phyloP scores from a whole-genome alignment of 345 rosid genomes.

The Mercurialis annua region DNA sequence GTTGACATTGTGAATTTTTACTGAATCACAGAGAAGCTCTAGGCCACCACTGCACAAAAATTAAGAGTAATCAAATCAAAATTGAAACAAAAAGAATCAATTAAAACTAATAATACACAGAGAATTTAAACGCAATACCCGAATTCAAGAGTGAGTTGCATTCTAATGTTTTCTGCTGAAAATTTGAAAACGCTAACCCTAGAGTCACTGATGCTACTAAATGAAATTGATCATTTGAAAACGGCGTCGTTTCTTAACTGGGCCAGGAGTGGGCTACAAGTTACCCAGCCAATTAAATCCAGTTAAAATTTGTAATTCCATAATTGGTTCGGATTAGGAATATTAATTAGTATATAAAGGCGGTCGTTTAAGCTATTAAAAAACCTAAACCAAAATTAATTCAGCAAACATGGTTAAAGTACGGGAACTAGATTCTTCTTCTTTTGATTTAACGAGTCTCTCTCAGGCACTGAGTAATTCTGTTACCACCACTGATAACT shows the following conservation, averaged over 20 bases:
- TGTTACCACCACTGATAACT: too few relatives aligned
- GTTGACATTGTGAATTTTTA: slow-evolving; percentile 63
- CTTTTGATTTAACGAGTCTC: too few relatives aligned
- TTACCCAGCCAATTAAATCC: neutral
- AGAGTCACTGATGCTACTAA: neutral
- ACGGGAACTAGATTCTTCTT: too few relatives aligned
- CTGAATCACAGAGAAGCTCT: slow-evolving; percentile 74
- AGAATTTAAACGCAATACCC: slow-evolving; percentile 41
- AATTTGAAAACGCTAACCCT: slow-evolving; percentile 36
- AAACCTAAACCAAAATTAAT: too few relatives aligned
- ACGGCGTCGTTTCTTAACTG: neutral
- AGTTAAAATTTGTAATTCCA: too few relatives aligned
- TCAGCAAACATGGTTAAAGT: too few relatives aligned
- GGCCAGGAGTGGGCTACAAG: neutral
- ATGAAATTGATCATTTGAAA: neutral
- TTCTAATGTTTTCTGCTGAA: slow-evolving; percentile 23
- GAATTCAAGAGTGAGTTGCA: slow-evolving; percentile 83
- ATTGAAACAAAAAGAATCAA: neutral
- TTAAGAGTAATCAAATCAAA: neutral
- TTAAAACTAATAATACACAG: neutral
- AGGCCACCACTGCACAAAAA: slow-evolving; percentile 69
- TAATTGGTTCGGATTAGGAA: too few relatives aligned
- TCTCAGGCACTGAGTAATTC: too few relatives aligned
- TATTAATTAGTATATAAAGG: too few relatives aligned
- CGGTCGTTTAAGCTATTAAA: too few relatives aligned